Evolutionary conservation across 2,329 filamentous ascomycete species (phyloP).

Genomic region (Sporothrix sp.): DNA sequence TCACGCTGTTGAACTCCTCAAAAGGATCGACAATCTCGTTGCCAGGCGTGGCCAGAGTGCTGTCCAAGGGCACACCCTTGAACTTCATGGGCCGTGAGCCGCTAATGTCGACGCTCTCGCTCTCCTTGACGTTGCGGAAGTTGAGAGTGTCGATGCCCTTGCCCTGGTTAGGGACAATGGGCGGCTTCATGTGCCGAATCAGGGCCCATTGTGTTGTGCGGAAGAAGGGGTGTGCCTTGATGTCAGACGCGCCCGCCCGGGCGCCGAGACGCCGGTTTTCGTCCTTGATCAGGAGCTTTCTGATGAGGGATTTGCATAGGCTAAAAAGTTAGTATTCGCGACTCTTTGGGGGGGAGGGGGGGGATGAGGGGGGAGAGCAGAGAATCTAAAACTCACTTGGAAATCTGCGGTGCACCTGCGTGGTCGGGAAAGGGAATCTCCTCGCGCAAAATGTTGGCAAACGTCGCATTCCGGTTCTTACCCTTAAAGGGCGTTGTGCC

Average conservation of each 20-base stretch:
- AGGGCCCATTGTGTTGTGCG: constrained; percentile 92
- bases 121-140: constrained; percentile 97
- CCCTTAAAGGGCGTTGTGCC: constrained; percentile 98
- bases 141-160: constrained; percentile 90
- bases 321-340: constrained; percentile 37
- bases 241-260: constrained; percentile 89
- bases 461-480: constrained; percentile 96
- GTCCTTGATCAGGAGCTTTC: constrained; percentile 96
- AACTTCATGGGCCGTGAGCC: constrained; percentile 43
- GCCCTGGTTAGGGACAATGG: constrained; percentile 87
- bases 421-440: constrained; percentile 95
- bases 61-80: constrained; percentile 80
- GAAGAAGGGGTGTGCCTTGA: constrained; percentile 95
- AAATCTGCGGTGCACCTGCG: constrained; percentile 71
- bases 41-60: constrained; percentile 73
- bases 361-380: neutral
- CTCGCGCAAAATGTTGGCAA: constrained; percentile 92
- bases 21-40: constrained; percentile 78
- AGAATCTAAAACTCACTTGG: constrained; percentile 58
- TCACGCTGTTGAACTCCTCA: constrained; percentile 97
- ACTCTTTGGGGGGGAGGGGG: neutral
- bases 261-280: constrained; percentile 89
- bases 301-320: constrained; percentile 90
- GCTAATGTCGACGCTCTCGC: constrained; percentile 81
- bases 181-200: constrained; percentile 94